phyloP scores from a whole-genome alignment of 805 yeast genomes.

The Pichia manshurica region DNA sequence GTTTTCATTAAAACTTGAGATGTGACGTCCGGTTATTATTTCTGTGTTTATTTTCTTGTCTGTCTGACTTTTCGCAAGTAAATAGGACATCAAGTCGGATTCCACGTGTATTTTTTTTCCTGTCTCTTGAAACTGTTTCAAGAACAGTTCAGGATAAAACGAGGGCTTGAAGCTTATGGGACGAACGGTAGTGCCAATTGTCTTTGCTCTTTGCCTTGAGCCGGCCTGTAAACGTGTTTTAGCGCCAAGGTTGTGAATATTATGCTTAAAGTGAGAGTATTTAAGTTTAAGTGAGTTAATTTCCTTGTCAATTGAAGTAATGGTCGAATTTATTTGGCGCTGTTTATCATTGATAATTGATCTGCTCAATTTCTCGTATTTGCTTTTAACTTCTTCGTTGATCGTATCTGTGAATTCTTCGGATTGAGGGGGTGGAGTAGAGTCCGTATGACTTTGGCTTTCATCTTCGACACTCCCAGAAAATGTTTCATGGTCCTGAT shows the following conservation, averaged over 20 bases:
- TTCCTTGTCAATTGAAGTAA: constrained; percentile 5
- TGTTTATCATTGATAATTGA: not conserved
- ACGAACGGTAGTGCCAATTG: not conserved
- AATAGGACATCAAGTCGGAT: not conserved
- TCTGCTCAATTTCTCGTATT: constrained; percentile 4
- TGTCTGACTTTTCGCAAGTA: not conserved
- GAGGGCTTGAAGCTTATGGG: constrained; percentile 2
- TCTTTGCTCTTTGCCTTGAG: not conserved
- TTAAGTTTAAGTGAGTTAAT: not conserved
- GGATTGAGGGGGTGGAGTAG: not conserved
- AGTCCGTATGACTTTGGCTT: not conserved
- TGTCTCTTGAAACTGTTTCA: not conserved
- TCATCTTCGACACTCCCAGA: not conserved
- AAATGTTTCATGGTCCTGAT: not conserved
- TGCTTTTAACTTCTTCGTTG: constrained; percentile 3
- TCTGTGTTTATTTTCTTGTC: not conserved
- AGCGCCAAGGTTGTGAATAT: not conserved
- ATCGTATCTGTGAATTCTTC: constrained; percentile 3
- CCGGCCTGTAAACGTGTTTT: not conserved
- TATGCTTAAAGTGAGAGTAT: not conserved
- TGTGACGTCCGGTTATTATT: not conserved
- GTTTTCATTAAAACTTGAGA: constrained; percentile 6
- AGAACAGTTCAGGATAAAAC: not conserved
- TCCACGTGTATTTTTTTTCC: not conserved
- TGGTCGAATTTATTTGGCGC: not conserved